Evolutionary conservation across 805 yeast genomes (phyloP).

Genomic region (Candida odintsovae): DNA sequence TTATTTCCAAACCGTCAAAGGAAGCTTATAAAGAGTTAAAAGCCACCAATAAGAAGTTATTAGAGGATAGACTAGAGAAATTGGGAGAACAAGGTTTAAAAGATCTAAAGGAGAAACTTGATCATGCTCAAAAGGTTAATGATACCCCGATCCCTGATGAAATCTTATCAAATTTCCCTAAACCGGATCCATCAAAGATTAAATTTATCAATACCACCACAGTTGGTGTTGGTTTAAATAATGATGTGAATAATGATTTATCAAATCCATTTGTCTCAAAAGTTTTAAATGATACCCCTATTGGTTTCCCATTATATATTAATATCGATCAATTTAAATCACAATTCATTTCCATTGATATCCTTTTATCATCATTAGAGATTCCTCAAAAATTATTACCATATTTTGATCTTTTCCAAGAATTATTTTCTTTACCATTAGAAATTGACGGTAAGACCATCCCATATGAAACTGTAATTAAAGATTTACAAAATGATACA

Average conservation of each 20-base stretch:
- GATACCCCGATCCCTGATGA: constrained; percentile 72
- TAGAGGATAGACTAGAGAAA: constrained; percentile 41
- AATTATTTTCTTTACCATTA: constrained; percentile 70
- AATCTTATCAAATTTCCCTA: constrained; percentile 53
- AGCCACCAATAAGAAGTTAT: constrained; percentile 41
- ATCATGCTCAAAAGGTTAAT: constrained; percentile 60
- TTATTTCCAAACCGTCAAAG: constrained; percentile 69
- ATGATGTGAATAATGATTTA: constrained; percentile 28
- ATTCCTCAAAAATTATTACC: constrained; percentile 52
- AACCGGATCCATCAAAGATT: constrained; percentile 72
- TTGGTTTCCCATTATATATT: constrained; percentile 56
- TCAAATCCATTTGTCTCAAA: constrained; percentile 23
- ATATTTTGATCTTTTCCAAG: constrained; percentile 58
- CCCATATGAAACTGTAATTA: constrained; percentile 73
- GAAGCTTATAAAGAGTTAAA: constrained; percentile 49
- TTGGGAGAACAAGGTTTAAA: constrained; percentile 59
- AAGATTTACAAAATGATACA: constrained; percentile 67
- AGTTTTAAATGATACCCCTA: constrained; percentile 30
- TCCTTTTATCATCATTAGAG: constrained; percentile 50
- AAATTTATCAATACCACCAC: constrained; percentile 65
- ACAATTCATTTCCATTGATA: constrained; percentile 65
- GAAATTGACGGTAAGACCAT: constrained; percentile 50
- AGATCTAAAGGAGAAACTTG: constrained; percentile 43
- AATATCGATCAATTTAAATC: constrained; percentile 79
- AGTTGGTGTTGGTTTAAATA: constrained; percentile 50